Conservation (phyloP, 805 yeast genomes). For the Ogataea wickerhamii region DNA sequence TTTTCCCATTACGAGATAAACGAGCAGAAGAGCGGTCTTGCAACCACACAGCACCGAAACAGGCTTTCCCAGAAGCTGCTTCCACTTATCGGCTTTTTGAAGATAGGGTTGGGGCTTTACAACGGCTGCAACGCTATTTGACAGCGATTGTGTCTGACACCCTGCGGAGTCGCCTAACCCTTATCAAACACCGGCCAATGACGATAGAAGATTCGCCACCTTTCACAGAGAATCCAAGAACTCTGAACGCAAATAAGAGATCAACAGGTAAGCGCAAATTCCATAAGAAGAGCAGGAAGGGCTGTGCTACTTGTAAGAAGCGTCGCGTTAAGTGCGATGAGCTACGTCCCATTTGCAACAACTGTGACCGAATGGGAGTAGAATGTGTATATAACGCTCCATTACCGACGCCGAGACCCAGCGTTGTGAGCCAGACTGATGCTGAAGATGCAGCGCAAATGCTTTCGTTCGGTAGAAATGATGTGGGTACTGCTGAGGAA, state of each 20-base stretch:
- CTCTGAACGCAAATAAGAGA: conserved; percentile 15
- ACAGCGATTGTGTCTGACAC: background rate
- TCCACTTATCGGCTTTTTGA: no score
- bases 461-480: background rate
- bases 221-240: background rate
- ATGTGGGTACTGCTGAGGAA: background rate
- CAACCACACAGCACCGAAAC: background rate
- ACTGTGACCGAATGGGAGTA: conserved; percentile 75
- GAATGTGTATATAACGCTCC: conserved; percentile 58
- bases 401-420: background rate
- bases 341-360: conserved; percentile 68
- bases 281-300: conserved; percentile 84
- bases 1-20: background rate
- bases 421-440: background rate
- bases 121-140: no score
- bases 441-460: background rate
- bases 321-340: conserved; percentile 95
- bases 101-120: no score
- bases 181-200: background rate
- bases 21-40: background rate
- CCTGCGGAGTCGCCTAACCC: no score
- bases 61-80: no score
- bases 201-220: background rate
- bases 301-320: conserved; percentile 85
- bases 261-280: conserved; percentile 77